Base-by-base conservation (phyloP, 1,139 yeast genomes). In the Scheffersomyces cryptocercus region DNA sequence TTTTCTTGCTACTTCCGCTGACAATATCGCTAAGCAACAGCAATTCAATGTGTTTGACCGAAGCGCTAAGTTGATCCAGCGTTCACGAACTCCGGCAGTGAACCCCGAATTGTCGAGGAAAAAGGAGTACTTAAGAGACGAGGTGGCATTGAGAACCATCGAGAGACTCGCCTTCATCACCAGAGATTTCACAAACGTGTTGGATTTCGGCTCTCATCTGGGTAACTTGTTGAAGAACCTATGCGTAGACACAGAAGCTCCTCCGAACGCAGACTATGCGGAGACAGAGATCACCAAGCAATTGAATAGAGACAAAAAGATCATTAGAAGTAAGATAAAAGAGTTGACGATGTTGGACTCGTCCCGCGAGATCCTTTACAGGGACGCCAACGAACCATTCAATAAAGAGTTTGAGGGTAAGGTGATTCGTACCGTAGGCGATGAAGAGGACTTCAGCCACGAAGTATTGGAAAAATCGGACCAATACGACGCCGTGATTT, bases 71-170 rank as follows among this genome's bases (percentile, higher is more conserved):
- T 62, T 72, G 9, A 48, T 74, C 12, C 96, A 88, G 52, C 65
- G 89, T 41, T 70, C 80, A 28, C 57, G 83, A 40, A 79, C 85
- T 1, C 63, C 76, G 0, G 77, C 76, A 1, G 44, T 56, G 2
- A 64, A 76, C 44, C 70, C 75, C 1, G 70, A 67, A 10, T 58
- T 62, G 35, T 79, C 88, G 14, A 65, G 82, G 26, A 72, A 78
- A 52, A 87, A 79, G n/a, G 95, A 88, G 50, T 88, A 88, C 58
- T 65, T 88, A 32, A 72, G 89, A 40, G 85, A 85, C 56, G 95
- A 87, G 58, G 81, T 87, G 11, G 91, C 95, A 1, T 58, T 70
- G 20, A 79, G 88, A 45, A 83, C 91, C 28, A 79, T 87, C 28
- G 95, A 88, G 54, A 71, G 96, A 47, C 64, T 88, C 40, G 84